These are phyloP conservation scores for Acanthamoeba lugdunensis DNA, from an alignment of 208 protist species.

Conservation along the genomic window DNA sequence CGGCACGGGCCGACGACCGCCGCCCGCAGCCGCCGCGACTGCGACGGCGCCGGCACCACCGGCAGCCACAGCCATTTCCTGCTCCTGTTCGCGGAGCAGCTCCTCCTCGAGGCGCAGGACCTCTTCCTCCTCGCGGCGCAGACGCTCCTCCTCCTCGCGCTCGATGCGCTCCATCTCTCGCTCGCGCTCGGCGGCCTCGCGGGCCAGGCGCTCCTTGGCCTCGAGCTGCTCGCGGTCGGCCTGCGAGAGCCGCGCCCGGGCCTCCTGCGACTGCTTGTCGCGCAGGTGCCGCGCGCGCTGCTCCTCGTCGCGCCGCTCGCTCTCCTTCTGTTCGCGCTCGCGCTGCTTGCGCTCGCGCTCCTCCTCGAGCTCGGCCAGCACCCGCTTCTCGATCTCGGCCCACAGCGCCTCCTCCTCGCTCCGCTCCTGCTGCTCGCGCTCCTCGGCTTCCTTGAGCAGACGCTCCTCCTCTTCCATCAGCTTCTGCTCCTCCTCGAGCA, in stretches of 20 bases:
- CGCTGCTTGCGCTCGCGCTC: conserved; percentile 25
- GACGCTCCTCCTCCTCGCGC: conserved; percentile 51
- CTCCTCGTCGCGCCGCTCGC: neutral
- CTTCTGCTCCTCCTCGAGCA: conserved; percentile 41
- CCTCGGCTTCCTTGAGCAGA: conserved; percentile 26
- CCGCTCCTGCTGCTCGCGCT: conserved; percentile 14
- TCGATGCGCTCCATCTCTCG: conserved; percentile 33
- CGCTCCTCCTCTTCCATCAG: conserved; percentile 29
- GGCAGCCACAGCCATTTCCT: neutral
- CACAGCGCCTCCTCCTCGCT: conserved; percentile 31
- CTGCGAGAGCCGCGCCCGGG: neutral
- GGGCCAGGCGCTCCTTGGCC: neutral
- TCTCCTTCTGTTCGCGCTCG: conserved; percentile 26
- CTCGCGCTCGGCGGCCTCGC: neutral
- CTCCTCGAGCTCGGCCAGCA: conserved; percentile 51
- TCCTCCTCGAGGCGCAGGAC: conserved; percentile 51
- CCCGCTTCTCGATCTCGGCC: conserved; percentile 59
- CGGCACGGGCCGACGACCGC: neutral
- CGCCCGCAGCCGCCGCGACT: neutral
- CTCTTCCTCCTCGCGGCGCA: conserved; percentile 41
- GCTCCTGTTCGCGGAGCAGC: conserved; percentile 29
- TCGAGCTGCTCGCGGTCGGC: neutral
- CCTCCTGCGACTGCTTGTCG: neutral
- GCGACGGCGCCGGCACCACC: neutral
- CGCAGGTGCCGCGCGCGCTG: neutral